Evolutionary conservation across 2,329 filamentous ascomycete species (phyloP), one percentile per base, ranked within the genome.

Genomic region (Drechslera avenae): DNA sequence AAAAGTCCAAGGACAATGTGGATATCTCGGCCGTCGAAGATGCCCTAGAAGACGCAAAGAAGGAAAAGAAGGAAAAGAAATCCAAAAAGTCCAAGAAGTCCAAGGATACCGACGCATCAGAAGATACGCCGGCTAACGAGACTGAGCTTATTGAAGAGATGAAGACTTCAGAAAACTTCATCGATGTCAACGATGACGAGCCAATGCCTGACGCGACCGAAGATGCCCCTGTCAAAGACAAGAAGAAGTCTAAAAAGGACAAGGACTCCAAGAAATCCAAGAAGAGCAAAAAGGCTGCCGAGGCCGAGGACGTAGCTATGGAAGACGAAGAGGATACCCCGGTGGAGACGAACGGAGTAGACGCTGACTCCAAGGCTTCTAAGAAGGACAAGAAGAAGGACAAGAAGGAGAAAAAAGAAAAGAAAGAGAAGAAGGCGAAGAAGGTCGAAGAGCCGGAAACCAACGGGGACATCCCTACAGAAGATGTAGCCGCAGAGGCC

Each of bases 361-460:
- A 63, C 2, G 13, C 41, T n/a, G 55, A 60, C 26, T 46, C 47
- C 19, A 65, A 66, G 54, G 52, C 48, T 45, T 54, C 43, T 9
- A 59, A 60, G 50, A 62, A 57, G 44, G 50, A 56, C 4, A 61
- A 62, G 50, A 67, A 65, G 48, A 62, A 61, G 34, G 50, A 59
- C 0, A 68, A 68, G 47, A 68, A 64, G 45, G 59, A 62, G 3
- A 62, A 68, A 17, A 62, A 63, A 42, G 62, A 66, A 21, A 65
- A 70, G 54, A 67, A 68, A 40, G 59, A 61, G 7, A 64, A 67
- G 47, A 66, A 68, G 50, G 46, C 59, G 2, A 64, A 67, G 44
- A 66, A 68, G 50, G 44, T 57, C 2, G 43, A 28, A 9, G 52
- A 60, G 23, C 18, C 45, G 14, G 60, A 60, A 18, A 53, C 52